Base-by-base conservation (phyloP, 257 asterid species). In the Nicotiana knightiana region DNA sequence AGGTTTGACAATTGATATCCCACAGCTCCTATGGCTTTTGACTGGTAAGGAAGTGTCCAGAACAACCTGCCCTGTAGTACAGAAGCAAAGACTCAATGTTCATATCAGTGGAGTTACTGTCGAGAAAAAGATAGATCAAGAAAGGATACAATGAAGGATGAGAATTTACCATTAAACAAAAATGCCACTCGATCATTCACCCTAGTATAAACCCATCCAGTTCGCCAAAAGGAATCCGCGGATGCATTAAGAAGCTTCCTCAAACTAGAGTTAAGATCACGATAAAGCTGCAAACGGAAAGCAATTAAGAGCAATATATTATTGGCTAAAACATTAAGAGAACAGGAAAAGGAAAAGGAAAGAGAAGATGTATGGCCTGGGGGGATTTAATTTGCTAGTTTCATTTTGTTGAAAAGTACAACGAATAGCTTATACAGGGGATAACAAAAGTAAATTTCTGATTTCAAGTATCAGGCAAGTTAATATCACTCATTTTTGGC, bases 171-270 rank as follows among this genome's bases (percentile, higher is more conserved):
- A 89, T 96, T 89, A 79, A 87, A 90, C 63, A 93, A 86, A 87
- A 96, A 96, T 68, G 97, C 89, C 84, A 90, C 89, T 67, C 86
- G 94, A 79, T 92, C 92, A 70, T 80, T 88, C 84, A 93, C 90
- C 83, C 97, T 93, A 82, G 97, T 85, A 86, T 93, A 96, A 84
- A 96, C 91, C 99, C 99, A 96, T 77, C 98, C 99, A 13, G 89
- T 87, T 84, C 78, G 90, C 98, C 99, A 96, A 85, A 96, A 93
- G 63, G 98, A 85, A 86, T 92, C 94, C 26, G 87, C 80, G 21
- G 93, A 92, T 82, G 92, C 85, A 87, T 89, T 88, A 84, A 96
- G 89, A 90, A 96, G 99, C 91, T 88, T 91, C 88, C 89, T 90
- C 90, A 96, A 87, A 86, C 93, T 90, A 86, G 93, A 88, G 68